Conservation (phyloP, 495 filamentous ascomycete species). For the Penicillium subrubescens region DNA sequence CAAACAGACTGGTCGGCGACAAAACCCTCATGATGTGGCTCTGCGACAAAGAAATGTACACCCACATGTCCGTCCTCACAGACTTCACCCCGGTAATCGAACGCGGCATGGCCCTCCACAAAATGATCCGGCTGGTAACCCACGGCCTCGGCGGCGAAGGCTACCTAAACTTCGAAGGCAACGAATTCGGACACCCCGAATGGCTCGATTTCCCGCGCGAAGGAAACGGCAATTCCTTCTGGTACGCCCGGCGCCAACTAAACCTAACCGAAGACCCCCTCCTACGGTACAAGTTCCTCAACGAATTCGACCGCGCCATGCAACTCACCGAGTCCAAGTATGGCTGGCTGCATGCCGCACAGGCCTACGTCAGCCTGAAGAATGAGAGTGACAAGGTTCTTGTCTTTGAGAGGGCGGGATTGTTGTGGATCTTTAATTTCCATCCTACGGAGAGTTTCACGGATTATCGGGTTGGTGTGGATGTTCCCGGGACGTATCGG, state of each 20-base stretch:
- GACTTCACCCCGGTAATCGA: slow-evolving; percentile 88
- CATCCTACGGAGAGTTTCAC: slow-evolving; percentile 83
- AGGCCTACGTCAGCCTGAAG: slow-evolving; percentile 93
- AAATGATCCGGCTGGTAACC: slow-evolving; percentile 93
- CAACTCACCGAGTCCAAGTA: slow-evolving; percentile 84
- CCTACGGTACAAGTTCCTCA: slow-evolving; percentile 88
- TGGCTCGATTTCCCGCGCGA: slow-evolving; percentile 98
- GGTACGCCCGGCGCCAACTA: slow-evolving; percentile 93
- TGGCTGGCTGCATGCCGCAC: slow-evolving; percentile 84
- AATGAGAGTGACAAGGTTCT: slow-evolving; percentile 93
- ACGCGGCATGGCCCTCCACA: slow-evolving; percentile 88
- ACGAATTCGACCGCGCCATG: slow-evolving; percentile 93
- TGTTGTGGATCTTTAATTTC: slow-evolving; percentile 97
- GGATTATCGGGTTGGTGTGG: slow-evolving; percentile 90
- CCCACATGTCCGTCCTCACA: slow-evolving; percentile 87
- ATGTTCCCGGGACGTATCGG: slow-evolving; percentile 80
- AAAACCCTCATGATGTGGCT: slow-evolving; percentile 97
- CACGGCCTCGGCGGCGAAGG: slow-evolving; percentile 95
- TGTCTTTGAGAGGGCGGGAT: slow-evolving; percentile 88
- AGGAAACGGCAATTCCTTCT: slow-evolving; percentile 94
- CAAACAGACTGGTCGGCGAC: slow-evolving; percentile 84
- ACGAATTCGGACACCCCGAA: slow-evolving; percentile 98
- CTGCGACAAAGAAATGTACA: slow-evolving; percentile 96
- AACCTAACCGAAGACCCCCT: slow-evolving; percentile 87
- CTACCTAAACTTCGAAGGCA: slow-evolving; percentile 97